Conservation (phyloP, 148 eudicot genomes). For the Silene latifolia region DNA sequence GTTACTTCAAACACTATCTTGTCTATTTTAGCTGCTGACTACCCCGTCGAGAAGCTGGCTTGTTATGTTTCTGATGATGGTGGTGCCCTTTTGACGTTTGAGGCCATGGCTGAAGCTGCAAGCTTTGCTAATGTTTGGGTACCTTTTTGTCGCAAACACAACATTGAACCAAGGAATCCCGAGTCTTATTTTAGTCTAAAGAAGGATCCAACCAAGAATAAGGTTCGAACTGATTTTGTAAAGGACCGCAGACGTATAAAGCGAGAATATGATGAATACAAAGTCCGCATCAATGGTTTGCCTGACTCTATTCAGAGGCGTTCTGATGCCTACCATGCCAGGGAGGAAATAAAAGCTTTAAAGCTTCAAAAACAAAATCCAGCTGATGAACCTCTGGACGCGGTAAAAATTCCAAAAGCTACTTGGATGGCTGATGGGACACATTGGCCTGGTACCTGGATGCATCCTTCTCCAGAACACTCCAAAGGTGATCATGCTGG, state of each 20-base stretch:
- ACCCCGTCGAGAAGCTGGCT: conserved; percentile 90
- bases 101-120: conserved; percentile 98
- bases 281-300: conserved; percentile 81
- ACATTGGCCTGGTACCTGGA: conserved; percentile 98
- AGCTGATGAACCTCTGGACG: conserved; percentile 58
- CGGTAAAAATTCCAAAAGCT: conserved; percentile 69
- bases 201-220: conserved; percentile 85
- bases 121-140: conserved; percentile 88
- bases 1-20: conserved; percentile 88
- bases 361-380: conserved; percentile 61
- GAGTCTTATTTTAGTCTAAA: conserved; percentile 72
- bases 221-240: conserved; percentile 72
- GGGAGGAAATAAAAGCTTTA: conserved; percentile 73
- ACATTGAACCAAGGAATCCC: conserved; percentile 87
- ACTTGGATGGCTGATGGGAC: conserved; percentile 99
- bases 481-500: conserved; percentile 91
- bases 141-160: conserved; percentile 89
- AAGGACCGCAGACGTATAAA: conserved; percentile 88
- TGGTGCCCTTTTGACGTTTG: conserved; percentile 91
- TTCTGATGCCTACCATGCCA: conserved; percentile 88
- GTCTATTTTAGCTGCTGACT: conserved; percentile 81
- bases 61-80: conserved; percentile 97
- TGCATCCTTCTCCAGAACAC: conserved; percentile 58
- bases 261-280: conserved; percentile 91
- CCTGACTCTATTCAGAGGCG: conserved; percentile 84